phyloP scores from a whole-genome alignment of 352 stramenopile species.

The Paralagenidium karlingii region DNA sequence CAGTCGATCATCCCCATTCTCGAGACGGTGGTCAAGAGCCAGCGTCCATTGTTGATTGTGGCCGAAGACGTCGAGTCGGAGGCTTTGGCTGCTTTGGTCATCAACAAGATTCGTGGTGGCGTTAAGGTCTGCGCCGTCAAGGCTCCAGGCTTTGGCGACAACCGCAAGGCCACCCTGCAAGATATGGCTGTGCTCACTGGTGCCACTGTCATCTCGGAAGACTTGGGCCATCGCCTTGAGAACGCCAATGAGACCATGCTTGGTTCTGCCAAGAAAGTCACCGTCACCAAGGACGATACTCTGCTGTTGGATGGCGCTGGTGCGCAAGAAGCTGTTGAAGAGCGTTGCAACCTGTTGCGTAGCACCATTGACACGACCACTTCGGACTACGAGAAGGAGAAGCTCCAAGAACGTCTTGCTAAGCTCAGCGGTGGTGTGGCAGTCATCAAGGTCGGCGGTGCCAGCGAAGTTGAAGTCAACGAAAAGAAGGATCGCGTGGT shows the following conservation, averaged over 20 bases:
- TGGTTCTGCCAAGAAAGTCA: constrained; percentile 90
- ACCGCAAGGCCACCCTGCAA: constrained; percentile 99
- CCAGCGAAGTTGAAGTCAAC: constrained; percentile 96
- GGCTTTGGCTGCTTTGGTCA: constrained; percentile 96
- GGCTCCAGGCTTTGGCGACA: constrained; percentile 99
- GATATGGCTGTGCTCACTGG: constrained; percentile 99
- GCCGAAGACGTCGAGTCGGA: constrained; percentile 99
- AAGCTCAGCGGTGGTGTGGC: constrained; percentile 98
- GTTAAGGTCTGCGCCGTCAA: constrained; percentile 99
- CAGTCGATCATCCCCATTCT: constrained; percentile 95
- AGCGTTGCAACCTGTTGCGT: constrained; percentile 94
- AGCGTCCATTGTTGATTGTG: constrained; percentile 97
- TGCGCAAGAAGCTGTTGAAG: constrained; percentile 88
- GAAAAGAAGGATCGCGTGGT: constrained; percentile 99
- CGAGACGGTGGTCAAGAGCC: constrained; percentile 95
- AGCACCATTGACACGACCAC: constrained; percentile 93
- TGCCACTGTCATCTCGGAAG: constrained; percentile 95
- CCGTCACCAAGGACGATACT: constrained; percentile 99
- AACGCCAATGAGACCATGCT: constrained; percentile 93
- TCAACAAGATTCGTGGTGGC: constrained; percentile 99
- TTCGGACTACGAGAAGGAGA: constrained; percentile 99
- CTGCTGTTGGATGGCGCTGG: constrained; percentile 95
- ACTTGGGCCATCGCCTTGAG: constrained; percentile 98
- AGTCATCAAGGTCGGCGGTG: constrained; percentile 99
- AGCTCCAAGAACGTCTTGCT: constrained; percentile 99